Evolutionary conservation across 1,139 yeast species (phyloP), one percentile per base, ranked within the genome.

Genomic region (Candida pseudocylindracea): DNA sequence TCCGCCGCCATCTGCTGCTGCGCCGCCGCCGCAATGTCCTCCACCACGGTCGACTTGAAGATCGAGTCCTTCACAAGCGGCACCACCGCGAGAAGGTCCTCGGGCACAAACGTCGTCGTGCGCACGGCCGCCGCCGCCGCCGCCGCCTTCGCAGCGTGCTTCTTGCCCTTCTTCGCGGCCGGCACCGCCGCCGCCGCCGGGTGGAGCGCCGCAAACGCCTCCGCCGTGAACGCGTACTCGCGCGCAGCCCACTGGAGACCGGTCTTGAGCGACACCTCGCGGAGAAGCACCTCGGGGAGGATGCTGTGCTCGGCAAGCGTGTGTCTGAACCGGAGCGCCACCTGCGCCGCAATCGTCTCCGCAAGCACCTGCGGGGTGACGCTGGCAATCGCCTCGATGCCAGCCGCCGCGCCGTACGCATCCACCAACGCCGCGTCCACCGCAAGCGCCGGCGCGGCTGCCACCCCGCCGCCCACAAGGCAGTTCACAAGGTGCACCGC

Each of bases 1-100:
- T 54, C 59, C 26, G 57, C 50, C 30, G 49, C 45, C 30, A 72
- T 48, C 35, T 62, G 62, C n/a, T 55, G 45, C 39, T 70, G 61
- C 33, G 81, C 85, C 44, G 72, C 64, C 36, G 74, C 81, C 56
- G 78, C 68, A 29, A 85, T 67, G 44, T 83, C 92, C 36, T 79
- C 85, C 35, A 81, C 73, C 27, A 78, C 55, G 10, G 67, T 49
- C 13, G 92, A 68, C 44, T 65, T 66, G 49, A 67, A 75, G 28
- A 69, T 58, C 0, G 93, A 63, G 39, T 72, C 72, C 52, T 79
- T 80, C 38, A 80, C 59, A 26, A 72, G 48, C 27, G 98, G 96
- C 28, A 70, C 67, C 35, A 88, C 60, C 31, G 71, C 61, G 28
- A 72, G 43, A 34, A 88, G 59, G 48, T 85, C 94, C 13, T 60